Evolutionary conservation across 2,329 filamentous ascomycete species (phyloP), one percentile per base, ranked within the genome.

Genomic region (Passalora sequoiae): DNA sequence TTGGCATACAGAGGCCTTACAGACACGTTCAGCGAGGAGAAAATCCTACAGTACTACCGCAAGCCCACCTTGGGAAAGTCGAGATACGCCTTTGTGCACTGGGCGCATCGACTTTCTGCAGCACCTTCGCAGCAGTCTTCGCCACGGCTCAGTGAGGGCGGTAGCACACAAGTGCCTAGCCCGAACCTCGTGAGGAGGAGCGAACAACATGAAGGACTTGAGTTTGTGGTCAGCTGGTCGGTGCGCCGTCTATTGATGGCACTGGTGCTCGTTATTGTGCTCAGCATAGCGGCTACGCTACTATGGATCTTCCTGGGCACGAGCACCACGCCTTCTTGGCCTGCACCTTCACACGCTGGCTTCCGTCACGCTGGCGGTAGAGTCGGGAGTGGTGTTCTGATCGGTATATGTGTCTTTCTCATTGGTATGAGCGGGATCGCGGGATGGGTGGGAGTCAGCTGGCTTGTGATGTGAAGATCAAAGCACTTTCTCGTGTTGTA

Each of bases 11-110:
- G 53, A 43, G 60, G 59, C 1, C 48, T 62, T 7, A 59, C 46
- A 31, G 58, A 65, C 42, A 57, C 60, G 0, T 69, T 69, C 46
- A 66, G 64, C 9, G 68, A 70, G 48, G 59, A 64, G 24, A 62
- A 63, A 19, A 56, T 71, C 12, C 48, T 68, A 39, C 52, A 55
- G 3, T 52, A 66, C 4, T 70, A 64, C 46, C 49, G 46, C 3
- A 35, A 56, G 0, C 69, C 68, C 0, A 43, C 36, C 4, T 46
- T 50, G 1, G 69, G 66, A 0, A 63, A 62, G 37, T 61, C 56
- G 6, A 54, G 64, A 28, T 70, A 66, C 40, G 67, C 63, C 8
- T 71, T 69, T 59, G 68, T 71, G 10, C 61, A 69, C 32, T 71
- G 68, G 68, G 67, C 64, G 4, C 59, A 65, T 33, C 57, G 65